phyloP scores from a whole-genome alignment of 2,329 filamentous ascomycete genomes.

The Aureobasidium leucospermi region DNA sequence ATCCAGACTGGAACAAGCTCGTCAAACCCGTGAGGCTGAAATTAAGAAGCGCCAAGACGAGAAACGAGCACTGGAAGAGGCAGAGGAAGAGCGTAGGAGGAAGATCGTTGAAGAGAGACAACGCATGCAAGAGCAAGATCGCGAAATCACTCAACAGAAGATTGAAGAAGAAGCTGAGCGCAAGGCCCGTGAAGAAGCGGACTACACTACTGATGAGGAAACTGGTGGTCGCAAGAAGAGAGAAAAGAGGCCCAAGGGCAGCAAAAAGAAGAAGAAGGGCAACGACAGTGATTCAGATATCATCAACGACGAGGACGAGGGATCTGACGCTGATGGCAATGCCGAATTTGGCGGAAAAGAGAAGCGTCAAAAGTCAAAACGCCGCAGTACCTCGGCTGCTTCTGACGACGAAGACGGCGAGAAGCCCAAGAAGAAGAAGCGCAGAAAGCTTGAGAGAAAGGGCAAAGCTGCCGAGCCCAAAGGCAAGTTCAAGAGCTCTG shows the following conservation, averaged over 20 bases:
- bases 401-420: constrained; percentile 49
- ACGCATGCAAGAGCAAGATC: constrained; percentile 67
- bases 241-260: constrained; percentile 54
- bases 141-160: constrained; percentile 62
- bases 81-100: constrained; percentile 65
- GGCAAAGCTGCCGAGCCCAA: constrained; percentile 29
- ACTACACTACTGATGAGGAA: constrained; percentile 73
- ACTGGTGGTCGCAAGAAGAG: constrained; percentile 75
- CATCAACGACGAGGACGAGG: constrained; percentile 32
- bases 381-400: constrained; percentile 28
- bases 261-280: constrained; percentile 50
- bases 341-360: constrained; percentile 35
- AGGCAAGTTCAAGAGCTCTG: constrained; percentile 75
- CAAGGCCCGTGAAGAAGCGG: constrained; percentile 53
- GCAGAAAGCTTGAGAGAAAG: constrained; percentile 53
- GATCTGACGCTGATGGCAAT: constrained; percentile 33
- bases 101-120: constrained; percentile 83
- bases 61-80: constrained; percentile 58
- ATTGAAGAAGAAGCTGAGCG: constrained; percentile 61
- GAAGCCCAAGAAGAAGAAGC: constrained; percentile 52
- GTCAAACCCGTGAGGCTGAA: constrained; percentile 73
- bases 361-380: constrained; percentile 27
- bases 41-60: constrained; percentile 70
- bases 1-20: constrained; percentile 73
- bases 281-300: constrained; percentile 34